Evolutionary conservation across 2,329 filamentous ascomycete genomes (phyloP), one percentile per base, ranked within the genome.

Genomic region (Penicillium sp.): DNA sequence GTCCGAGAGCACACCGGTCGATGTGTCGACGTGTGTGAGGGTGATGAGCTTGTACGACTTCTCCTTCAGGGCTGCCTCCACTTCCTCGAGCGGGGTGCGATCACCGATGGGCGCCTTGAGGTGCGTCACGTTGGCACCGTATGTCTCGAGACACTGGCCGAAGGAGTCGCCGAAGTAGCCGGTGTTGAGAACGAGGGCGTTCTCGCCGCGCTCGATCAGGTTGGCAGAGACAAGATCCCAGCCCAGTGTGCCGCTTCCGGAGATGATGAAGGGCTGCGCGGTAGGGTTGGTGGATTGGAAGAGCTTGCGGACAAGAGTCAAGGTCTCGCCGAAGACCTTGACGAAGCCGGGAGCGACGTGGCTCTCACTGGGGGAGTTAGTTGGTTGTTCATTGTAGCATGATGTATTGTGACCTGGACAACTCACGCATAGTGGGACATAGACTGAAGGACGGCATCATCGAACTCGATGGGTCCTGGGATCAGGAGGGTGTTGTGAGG

Each of bases 211-310:
- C 80, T 99, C 93, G 60, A 91, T 83, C 62, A 99, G 80, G 80
- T 97, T 99, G 68, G 92, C 89, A n/a, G 92, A 89, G 45, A 97
- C 92, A 58, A 97, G 80, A 73, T 99, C 94, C 94, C 94, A 99
- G 60, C 94, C 94, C 8, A 99, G 83, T 21, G 94, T 99, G 57
- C 94, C 94, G 53, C 93, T 97, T 62, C 94, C 94, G 65, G 91
- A 92, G 75, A 99, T 86, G 73, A 97, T 85, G 73, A 97, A 96
- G 41, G 94, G 93, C 76, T 99, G 94, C 29, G 93, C 87, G 48
- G 86, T 78, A 51, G 92, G 83, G 71, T 93, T 85, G 70, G 87
- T 89, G 67, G 91, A 93, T 79, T 96, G 91, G 85, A 99, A 96
- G 69, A 99, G 89, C 79, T 94, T 89, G 75, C 94, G 90, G 58